Base-by-base conservation (phyloP, 805 yeast species). In the Osmozyma mogii region DNA sequence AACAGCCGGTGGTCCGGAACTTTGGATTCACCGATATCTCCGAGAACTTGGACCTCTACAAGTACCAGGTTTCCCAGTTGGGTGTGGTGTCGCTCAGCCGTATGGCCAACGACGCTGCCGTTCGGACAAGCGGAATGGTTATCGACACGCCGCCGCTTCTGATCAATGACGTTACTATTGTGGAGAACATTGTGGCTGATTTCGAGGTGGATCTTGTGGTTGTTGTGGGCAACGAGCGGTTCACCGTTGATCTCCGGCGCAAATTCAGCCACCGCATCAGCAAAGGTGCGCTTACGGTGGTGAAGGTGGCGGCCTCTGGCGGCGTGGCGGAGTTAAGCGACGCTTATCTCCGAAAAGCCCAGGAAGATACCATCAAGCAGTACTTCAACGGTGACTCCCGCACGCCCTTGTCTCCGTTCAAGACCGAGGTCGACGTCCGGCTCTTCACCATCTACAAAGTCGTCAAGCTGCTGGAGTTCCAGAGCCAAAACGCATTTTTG, bases 1-100 rank as follows among this genome's bases (percentile, higher is more conserved):
- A 84, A 50, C 94, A 84, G 52, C 96, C 97, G 0, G 52, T 81
- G n/a, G 89, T 82, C 6, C 78, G 81, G 45, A 77, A 70, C 45
- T 85, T 65, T 54, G 98, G 97, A 0, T 66, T 78, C 30, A 83
- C 78, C 28, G 55, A 61, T 21, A 64, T 73, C 9, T 41, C 55
- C 1, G 78, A 74, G 9, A 85, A 85, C 50, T 49, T 68, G 24
- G 68, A 65, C 24, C 62, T 68, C 30, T 85, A 72, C 56, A 65
- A 68, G 37, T 56, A 63, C 28, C 61, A 64, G 24, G 40, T 75
- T 1, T 49, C 71, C 1, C 64, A 69, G 35, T 54, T 80, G 11
- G 73, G 77, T 0, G 50, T 61, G 4, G 72, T 70, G 1, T 68
- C 69, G 0, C 17, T 69, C 14, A 49, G 64, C 9, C 49, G 89